Base-by-base conservation (phyloP, 177 flowering plant genomes). In the Tripterygium wilfordii region DNA sequence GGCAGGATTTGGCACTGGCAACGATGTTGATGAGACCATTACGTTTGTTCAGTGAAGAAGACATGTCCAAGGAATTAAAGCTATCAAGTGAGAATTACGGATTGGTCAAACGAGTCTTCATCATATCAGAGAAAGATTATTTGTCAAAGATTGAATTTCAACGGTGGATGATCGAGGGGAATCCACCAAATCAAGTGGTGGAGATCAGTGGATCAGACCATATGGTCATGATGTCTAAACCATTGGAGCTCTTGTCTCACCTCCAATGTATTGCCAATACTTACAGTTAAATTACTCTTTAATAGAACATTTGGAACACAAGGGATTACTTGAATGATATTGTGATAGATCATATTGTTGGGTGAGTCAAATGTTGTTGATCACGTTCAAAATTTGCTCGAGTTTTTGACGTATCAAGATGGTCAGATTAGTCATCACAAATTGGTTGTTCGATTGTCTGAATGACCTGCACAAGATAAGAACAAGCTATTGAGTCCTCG, bases 141-240 rank as follows among this genome's bases (percentile, higher is more conserved):
- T 20, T 45, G 5, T 6, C 0, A 0, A 26, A 24, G 10, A 49
- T 21, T 32, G 65, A 61, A 23, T 35, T 60, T 13, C 42, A 33
- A 31, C 21, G 9, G 24, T 65, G 70, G 70, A 60, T 65, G 65
- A 47, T 65, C 12, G 20, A 56, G 32, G 46, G 6, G 15, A 65
- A 65, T 23, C 58, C 50, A 3, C 65, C 70, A 0, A 19, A 60
- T 36, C 19, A 37, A 19, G 65, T 61, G 32, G 21, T 20, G 25
- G 38, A 36, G 18, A 31, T 65, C 10, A 16, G 5, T 9, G 59
- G 51, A 29, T 65, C 70, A 0, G 70, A 65, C 45, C 70, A 65
- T 36, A 56, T 60, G 70, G 62, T 65, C 37, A 60, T 65, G 70
- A 56, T 65, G 49, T 65, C 70, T 1, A 41, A 65, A 47, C 65